Percentiles rank a stretch among this genome's conserved stretches.
Conservation (phyloP, 805 yeast genomes). For the Kockiozyma suomiensis region DNA sequence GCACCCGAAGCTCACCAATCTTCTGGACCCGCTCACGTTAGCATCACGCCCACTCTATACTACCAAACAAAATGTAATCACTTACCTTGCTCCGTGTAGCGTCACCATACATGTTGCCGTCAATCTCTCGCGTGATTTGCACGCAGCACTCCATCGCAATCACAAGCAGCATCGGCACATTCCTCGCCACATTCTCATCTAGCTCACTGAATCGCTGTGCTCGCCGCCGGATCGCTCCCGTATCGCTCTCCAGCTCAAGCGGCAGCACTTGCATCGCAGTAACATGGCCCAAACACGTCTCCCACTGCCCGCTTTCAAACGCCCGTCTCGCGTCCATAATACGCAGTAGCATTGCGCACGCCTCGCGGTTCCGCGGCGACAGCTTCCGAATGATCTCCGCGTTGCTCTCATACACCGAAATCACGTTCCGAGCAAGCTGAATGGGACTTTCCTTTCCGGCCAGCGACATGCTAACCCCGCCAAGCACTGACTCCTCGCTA, state of each 20-base stretch:
- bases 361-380: constrained; percentile 58
- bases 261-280: constrained; percentile 70
- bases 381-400: constrained; percentile 61
- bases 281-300: constrained; percentile 55
- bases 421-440: constrained; percentile 45
- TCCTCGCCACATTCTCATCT: constrained; percentile 73
- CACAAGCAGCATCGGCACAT: constrained; percentile 75
- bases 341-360: constrained; percentile 64
- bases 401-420: constrained; percentile 52
- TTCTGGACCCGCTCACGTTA: constrained; percentile 46
- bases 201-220: constrained; percentile 68
- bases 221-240: constrained; percentile 60
- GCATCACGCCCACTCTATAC: neutral
- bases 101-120: constrained; percentile 34
- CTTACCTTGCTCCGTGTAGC: constrained; percentile 31
- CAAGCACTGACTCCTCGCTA: constrained; percentile 20
- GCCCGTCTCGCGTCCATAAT: constrained; percentile 68
- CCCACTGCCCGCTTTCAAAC: constrained; percentile 62
- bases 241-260: constrained; percentile 48
- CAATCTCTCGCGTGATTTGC: constrained; percentile 49
- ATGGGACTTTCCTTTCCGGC: constrained; percentile 44
- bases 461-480: constrained; percentile 40
- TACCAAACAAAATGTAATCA: neutral
- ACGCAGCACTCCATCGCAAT: constrained; percentile 80
- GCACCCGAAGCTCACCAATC: constrained; percentile 55